Percentiles rank a stretch among this genome's conserved stretches.
These are phyloP conservation scores for Eucalyptus marginata DNA, from an alignment of 345 rosid species.

Conservation along the genomic window DNA sequence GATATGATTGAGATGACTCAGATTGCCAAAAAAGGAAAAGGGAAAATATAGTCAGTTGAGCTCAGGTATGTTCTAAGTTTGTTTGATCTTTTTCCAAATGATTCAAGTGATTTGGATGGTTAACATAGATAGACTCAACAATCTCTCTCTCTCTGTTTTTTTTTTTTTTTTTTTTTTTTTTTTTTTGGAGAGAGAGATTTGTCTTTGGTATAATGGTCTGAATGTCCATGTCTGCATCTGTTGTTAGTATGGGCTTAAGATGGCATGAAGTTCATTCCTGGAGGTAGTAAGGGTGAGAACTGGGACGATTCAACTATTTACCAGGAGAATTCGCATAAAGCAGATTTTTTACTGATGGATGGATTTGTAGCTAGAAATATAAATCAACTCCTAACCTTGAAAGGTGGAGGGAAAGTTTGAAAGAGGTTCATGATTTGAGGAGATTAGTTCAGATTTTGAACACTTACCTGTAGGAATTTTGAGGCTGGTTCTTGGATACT, in stretches of 20 bases:
- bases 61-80: not conserved
- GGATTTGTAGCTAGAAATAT: not conserved
- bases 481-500: not conserved
- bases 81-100: not conserved
- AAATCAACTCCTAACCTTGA: not conserved
- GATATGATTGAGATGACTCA: not conserved
- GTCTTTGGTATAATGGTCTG: not conserved
- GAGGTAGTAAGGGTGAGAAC: not conserved
- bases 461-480: not conserved
- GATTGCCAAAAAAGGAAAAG: not conserved
- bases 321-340: not conserved
- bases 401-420: not conserved
- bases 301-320: not conserved
- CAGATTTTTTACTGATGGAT: not conserved
- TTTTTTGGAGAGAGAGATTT: not conserved
- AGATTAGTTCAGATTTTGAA: not conserved
- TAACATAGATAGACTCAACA: not conserved
- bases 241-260: not conserved
- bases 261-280: not conserved
- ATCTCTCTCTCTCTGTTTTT: not conserved
- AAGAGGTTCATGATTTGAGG: not conserved
- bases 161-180: too few relatives aligned
- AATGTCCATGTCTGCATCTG: not conserved
- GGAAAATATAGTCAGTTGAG: not conserved
- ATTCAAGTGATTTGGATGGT: not conserved